Evolutionary conservation across 2,329 filamentous ascomycete genomes (phyloP).

Genomic region (Xylariaceae sp.): DNA sequence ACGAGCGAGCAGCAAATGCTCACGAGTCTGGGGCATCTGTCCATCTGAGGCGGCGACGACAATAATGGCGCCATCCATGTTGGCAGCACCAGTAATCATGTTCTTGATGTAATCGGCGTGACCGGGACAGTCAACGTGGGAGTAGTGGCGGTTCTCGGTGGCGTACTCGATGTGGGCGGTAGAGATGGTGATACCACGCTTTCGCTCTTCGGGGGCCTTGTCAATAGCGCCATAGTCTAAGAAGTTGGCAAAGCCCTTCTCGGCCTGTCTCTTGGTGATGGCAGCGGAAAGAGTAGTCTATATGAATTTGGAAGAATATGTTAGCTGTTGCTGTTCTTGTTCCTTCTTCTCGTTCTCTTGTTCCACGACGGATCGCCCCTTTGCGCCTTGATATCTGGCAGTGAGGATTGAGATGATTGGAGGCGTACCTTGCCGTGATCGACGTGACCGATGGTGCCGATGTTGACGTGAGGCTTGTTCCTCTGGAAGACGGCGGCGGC

Average conservation of each 20-base stretch:
- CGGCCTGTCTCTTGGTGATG: conserved; percentile 96
- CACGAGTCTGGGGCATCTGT: conserved; percentile 99
- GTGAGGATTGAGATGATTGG: background rate
- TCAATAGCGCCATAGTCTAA: conserved; percentile 98
- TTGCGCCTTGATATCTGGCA: background rate
- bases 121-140: conserved; percentile 98
- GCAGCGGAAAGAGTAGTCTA: conserved; percentile 97
- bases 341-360: no score
- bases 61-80: conserved; percentile 99
- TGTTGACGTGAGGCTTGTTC: conserved; percentile 96
- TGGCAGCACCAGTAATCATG: conserved; percentile 99
- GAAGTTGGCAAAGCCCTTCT: conserved; percentile 90
- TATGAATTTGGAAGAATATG: conserved; percentile 5
- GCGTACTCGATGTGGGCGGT: conserved; percentile 98
- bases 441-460: conserved; percentile 99
- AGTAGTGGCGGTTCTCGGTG: conserved; percentile 92
- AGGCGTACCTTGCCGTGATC: conserved; percentile 91
- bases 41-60: conserved; percentile 97
- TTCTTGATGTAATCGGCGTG: conserved; percentile 99
- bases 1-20: conserved; percentile 94
- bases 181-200: conserved; percentile 99
- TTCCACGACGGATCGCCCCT: no score
- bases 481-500: conserved; percentile 68
- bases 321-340: conserved; percentile 1
- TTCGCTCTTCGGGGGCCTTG: conserved; percentile 98